phyloP scores from a whole-genome alignment of 768 basidiomycete genomes.

The Leccinum pellstonianum region DNA sequence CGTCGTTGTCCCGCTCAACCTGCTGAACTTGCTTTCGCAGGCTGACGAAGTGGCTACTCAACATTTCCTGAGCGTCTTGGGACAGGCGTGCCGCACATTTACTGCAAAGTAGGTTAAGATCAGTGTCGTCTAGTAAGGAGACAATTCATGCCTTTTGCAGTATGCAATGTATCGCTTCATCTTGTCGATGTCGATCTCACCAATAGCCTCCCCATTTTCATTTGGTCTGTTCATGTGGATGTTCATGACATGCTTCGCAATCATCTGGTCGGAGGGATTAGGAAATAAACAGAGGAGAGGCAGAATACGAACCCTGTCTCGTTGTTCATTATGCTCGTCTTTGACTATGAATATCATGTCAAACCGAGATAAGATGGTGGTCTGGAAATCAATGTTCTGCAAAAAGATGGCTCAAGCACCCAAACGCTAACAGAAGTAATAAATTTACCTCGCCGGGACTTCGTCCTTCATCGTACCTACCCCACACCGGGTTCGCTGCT shows the following conservation, averaged over 20 bases:
- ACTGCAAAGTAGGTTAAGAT: slow-evolving; percentile 39
- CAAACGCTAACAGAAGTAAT: not conserved
- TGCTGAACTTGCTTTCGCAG: slow-evolving; percentile 92
- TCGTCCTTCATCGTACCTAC: slow-evolving; percentile 94
- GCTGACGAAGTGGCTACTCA: slow-evolving; percentile 92
- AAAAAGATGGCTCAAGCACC: not conserved
- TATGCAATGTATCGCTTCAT: slow-evolving; percentile 98
- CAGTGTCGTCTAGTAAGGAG: not conserved
- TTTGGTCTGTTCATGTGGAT: slow-evolving; percentile 95
- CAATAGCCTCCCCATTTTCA: slow-evolving; percentile 65
- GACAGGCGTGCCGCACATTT: slow-evolving; percentile 97
- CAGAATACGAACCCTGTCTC: slow-evolving; percentile 68
- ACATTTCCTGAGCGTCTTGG: slow-evolving; percentile 91
- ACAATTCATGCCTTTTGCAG: slow-evolving; percentile 75
- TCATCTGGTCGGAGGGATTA: slow-evolving; percentile 54
- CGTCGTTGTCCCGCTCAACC: slow-evolving; percentile 95
- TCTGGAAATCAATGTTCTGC: slow-evolving; percentile 94
- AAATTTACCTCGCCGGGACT: slow-evolving; percentile 83
- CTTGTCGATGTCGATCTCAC: slow-evolving; percentile 94
- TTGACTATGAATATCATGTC: slow-evolving; percentile 99
- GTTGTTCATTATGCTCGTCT: slow-evolving; percentile 93
- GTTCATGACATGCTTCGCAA: slow-evolving; percentile 97
- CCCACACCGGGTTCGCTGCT: slow-evolving; percentile 97
- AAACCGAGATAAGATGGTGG: slow-evolving; percentile 96
- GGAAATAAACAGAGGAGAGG: not conserved